Percentiles rank a stretch among this genome's conserved stretches.
These are phyloP conservation scores for Myrica gale DNA, from an alignment of 306 rosid species.

Conservation along the genomic window DNA sequence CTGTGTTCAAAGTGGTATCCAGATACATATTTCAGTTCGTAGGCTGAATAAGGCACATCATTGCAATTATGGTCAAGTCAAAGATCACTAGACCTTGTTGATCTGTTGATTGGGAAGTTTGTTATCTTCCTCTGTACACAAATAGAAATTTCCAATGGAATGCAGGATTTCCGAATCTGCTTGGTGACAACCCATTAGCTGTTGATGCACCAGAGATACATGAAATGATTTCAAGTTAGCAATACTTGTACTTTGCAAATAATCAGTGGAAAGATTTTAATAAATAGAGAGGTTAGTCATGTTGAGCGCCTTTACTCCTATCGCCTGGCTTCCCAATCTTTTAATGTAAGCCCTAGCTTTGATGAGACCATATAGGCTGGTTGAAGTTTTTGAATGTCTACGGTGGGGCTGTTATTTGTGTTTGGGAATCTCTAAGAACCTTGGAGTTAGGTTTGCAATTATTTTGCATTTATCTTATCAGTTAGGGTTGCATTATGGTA, in stretches of 20 bases:
- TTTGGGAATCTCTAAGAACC: background rate
- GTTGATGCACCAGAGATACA: background rate
- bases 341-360: background rate
- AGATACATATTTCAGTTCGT: background rate
- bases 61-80: background rate
- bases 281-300: background rate
- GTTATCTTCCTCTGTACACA: background rate
- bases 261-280: background rate
- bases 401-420: background rate
- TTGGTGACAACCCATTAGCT: background rate
- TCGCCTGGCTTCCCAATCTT: background rate
- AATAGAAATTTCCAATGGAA: background rate
- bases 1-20: background rate
- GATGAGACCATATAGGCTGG: background rate
- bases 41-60: background rate
- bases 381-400: conserved; percentile 1
- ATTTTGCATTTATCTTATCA: too few species aligned
- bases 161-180: background rate
- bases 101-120: background rate
- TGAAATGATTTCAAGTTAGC: background rate
- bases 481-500: background rate
- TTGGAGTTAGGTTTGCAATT: too few species aligned
- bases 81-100: background rate
- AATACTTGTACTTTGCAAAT: background rate
- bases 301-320: background rate